Percentiles rank a stretch among this genome's conserved stretches.
These are phyloP conservation scores for Cymodocea nodosa DNA, from an alignment of 116 monocot species.

Conservation along the genomic window DNA sequence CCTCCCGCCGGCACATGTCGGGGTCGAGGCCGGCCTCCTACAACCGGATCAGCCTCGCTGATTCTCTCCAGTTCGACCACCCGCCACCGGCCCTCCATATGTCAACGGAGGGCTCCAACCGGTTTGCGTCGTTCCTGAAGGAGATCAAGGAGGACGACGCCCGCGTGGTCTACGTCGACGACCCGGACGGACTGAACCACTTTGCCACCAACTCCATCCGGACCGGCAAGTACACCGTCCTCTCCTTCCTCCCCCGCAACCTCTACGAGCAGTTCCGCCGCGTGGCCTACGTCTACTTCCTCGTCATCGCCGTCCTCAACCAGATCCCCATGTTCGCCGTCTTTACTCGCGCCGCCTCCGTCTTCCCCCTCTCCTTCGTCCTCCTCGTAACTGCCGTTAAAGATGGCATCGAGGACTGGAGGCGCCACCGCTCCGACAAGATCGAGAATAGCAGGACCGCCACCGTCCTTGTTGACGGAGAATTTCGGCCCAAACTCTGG, in stretches of 20 bases:
- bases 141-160: conserved; percentile 70
- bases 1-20: not conserved
- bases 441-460: conserved; percentile 49
- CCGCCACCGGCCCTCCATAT: conserved; percentile 7
- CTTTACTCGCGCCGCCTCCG: conserved; percentile 34
- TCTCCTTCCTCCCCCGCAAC: conserved; percentile 74
- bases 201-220: conserved; percentile 52
- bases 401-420: conserved; percentile 85
- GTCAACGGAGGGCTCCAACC: conserved; percentile 31
- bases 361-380: conserved; percentile 67
- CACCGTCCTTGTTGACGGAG: conserved; percentile 15
- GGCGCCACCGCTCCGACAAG: conserved; percentile 73
- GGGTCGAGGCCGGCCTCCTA: not conserved
- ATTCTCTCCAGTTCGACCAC: conserved; percentile 6
- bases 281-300: conserved; percentile 80
- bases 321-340: conserved; percentile 74
- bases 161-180: conserved; percentile 49
- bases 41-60: conserved; percentile 6
- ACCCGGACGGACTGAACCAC: conserved; percentile 23
- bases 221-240: conserved; percentile 56
- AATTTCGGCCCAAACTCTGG: conserved; percentile 44
- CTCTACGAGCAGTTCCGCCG: conserved; percentile 92
- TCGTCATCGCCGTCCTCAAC: conserved; percentile 55
- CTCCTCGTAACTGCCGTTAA: conserved; percentile 73
- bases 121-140: conserved; percentile 32